Evolutionary conservation across 768 basidiomycete species (phyloP).

Genomic region (Cystofilobasidium ferigula): DNA sequence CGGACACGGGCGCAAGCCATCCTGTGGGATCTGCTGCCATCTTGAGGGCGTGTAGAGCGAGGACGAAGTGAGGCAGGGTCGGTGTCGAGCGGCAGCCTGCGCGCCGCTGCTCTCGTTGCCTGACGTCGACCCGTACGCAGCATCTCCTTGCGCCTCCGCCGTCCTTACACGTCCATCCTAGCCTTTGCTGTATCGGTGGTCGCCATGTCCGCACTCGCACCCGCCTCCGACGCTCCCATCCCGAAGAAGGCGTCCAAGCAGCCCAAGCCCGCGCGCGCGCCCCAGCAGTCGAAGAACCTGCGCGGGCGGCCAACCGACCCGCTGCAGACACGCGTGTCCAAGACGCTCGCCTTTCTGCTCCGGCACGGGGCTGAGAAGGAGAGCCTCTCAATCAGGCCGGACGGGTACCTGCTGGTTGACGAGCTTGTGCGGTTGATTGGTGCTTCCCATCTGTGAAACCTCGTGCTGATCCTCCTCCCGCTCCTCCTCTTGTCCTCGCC

Average conservation of each 20-base stretch:
- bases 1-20: background rate
- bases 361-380: conserved; percentile 76
- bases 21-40: background rate
- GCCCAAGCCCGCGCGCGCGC: background rate
- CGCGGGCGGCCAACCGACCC: conserved; percentile 3
- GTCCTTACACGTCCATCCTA: no score
- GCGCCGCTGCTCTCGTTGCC: background rate
- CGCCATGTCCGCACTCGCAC: no score
- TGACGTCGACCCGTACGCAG: no score
- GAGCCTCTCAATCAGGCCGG: conserved; percentile 60
- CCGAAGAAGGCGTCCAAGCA: background rate
- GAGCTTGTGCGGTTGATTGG: conserved; percentile 60
- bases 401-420: conserved; percentile 71
- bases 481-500: background rate
- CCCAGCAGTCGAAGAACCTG: conserved; percentile 7
- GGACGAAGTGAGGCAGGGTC: background rate
- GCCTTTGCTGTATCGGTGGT: no score
- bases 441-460: background rate
- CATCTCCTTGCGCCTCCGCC: no score
- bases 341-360: conserved; percentile 82
- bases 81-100: background rate
- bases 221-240: no score
- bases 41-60: background rate
- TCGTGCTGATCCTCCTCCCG: background rate
- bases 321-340: conserved; percentile 47